phyloP scores from a whole-genome alignment of 1,139 yeast genomes.

The Tardiomyces digboiensis region DNA sequence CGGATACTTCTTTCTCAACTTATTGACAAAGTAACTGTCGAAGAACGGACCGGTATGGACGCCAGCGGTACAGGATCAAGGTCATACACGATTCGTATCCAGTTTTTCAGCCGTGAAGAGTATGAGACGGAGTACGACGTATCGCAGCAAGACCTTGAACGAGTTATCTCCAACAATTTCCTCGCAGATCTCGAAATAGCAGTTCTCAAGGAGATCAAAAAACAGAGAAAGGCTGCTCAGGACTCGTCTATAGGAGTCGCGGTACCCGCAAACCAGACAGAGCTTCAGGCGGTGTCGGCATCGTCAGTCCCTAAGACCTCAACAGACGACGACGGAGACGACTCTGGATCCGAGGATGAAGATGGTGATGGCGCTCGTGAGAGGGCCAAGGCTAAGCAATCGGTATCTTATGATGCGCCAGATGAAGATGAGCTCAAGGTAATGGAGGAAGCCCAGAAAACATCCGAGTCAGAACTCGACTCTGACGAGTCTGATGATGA shows the following conservation, averaged over 20 bases:
- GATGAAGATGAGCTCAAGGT: slow-evolving; percentile 73
- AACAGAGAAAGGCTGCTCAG: slow-evolving; percentile 28
- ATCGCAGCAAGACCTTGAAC: slow-evolving; percentile 67
- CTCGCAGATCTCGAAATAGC: slow-evolving; percentile 60
- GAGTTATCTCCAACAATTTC: slow-evolving; percentile 56
- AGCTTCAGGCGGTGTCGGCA: slow-evolving; percentile 3
- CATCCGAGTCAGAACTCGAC: slow-evolving; percentile 29
- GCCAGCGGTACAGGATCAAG: slow-evolving; percentile 49
- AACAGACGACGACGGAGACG: slow-evolving; percentile 8
- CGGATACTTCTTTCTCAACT: slow-evolving; percentile 81
- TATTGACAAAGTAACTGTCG: slow-evolving; percentile 74
- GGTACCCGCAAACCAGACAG: slow-evolving; percentile 12
- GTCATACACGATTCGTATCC: slow-evolving; percentile 63
- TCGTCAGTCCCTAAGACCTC: not conserved
- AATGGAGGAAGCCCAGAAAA: slow-evolving; percentile 53
- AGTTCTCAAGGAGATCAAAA: slow-evolving; percentile 69
- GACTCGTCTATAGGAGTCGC: slow-evolving; percentile 58
- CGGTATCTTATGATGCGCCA: slow-evolving; percentile 90
- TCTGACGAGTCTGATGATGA: slow-evolving; percentile 18
- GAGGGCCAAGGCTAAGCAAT: slow-evolving; percentile 58
- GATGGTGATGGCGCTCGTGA: slow-evolving; percentile 70
- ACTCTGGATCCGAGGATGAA: slow-evolving; percentile 26
- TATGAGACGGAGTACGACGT: slow-evolving; percentile 87
- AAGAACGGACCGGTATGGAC: slow-evolving; percentile 65
- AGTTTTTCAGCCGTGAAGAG: slow-evolving; percentile 68